Conservation (phyloP, 2,329 filamentous ascomycete genomes). For the Aspergillus fijiensis region DNA sequence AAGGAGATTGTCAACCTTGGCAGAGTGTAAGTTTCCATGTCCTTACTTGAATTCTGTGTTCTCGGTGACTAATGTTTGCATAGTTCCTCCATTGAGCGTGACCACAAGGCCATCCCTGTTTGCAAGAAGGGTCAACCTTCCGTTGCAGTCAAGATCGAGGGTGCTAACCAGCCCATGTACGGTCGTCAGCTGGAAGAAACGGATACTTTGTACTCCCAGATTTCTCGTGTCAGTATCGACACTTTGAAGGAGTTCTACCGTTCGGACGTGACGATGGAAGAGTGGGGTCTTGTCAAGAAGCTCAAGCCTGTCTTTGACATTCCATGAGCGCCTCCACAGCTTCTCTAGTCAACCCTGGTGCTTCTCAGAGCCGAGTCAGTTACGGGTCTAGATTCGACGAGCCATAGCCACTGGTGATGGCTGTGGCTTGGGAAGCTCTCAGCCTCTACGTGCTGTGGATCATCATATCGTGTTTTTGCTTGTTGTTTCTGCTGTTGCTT, state of each 20-base stretch:
- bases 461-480: background rate
- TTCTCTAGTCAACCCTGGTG: background rate
- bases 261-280: constrained; percentile 81
- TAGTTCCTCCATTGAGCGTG: constrained; percentile 93
- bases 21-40: constrained; percentile 73
- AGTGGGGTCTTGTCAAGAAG: constrained; percentile 94
- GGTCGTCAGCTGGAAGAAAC: constrained; percentile 92
- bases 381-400: background rate
- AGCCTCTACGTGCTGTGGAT: background rate
- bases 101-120: constrained; percentile 89
- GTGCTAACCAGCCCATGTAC: constrained; percentile 86
- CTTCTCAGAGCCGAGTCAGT: background rate
- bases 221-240: constrained; percentile 87
- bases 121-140: constrained; percentile 98
- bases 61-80: constrained; percentile 21
- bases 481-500: background rate
- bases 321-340: constrained; percentile 48
- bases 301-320: constrained; percentile 94
- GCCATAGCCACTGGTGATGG: background rate
- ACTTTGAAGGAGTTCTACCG: constrained; percentile 95
- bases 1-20: constrained; percentile 85
- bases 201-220: constrained; percentile 81
- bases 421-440: background rate
- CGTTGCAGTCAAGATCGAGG: constrained; percentile 97
- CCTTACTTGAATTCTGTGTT: background rate